phyloP scores from a whole-genome alignment of 202 grass and related monocot genomes.

The Carex arenaria region DNA sequence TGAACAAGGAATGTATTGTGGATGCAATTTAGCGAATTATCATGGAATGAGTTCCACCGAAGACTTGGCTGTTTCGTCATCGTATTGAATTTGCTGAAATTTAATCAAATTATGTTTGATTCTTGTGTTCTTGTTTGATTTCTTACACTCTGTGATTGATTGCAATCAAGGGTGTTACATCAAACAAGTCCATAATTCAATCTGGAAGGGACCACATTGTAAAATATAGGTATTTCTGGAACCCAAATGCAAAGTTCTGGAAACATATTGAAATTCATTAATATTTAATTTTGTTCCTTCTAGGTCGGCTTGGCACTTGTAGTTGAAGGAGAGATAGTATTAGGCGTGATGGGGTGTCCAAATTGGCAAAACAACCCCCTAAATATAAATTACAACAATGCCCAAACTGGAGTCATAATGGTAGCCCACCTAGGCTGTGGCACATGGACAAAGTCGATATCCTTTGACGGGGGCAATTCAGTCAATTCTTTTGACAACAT shows the following conservation, averaged over 20 bases:
- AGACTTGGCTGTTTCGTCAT: too few relatives aligned
- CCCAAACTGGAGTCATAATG: conserved; percentile 63
- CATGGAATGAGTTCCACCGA: too few relatives aligned
- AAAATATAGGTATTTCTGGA: background rate
- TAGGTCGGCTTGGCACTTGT: conserved; percentile 80
- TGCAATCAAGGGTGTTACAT: too few relatives aligned
- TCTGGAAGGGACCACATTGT: background rate
- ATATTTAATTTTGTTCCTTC: conserved; percentile 16
- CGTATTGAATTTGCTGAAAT: too few relatives aligned
- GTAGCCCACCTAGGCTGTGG: conserved; percentile 67
- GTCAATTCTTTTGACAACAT: conserved; percentile 14
- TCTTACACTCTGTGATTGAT: too few relatives aligned
- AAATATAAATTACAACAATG: conserved; percentile 21
- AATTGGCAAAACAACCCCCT: conserved; percentile 52
- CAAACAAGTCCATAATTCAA: background rate
- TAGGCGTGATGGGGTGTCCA: conserved; percentile 84
- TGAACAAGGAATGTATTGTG: too few relatives aligned
- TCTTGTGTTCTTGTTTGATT: too few relatives aligned
- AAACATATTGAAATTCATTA: conserved; percentile 1
- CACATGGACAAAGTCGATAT: conserved; percentile 75
- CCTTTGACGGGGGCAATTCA: conserved; percentile 25
- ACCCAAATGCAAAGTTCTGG: background rate
- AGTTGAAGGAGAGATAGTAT: conserved; percentile 57
- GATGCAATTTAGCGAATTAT: too few relatives aligned
- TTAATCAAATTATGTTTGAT: too few relatives aligned